Percentiles rank a stretch among this genome's conserved stretches.
Evolutionary conservation across 805 yeast genomes (phyloP).

Genomic region (Suhomyces xylopsoci): DNA sequence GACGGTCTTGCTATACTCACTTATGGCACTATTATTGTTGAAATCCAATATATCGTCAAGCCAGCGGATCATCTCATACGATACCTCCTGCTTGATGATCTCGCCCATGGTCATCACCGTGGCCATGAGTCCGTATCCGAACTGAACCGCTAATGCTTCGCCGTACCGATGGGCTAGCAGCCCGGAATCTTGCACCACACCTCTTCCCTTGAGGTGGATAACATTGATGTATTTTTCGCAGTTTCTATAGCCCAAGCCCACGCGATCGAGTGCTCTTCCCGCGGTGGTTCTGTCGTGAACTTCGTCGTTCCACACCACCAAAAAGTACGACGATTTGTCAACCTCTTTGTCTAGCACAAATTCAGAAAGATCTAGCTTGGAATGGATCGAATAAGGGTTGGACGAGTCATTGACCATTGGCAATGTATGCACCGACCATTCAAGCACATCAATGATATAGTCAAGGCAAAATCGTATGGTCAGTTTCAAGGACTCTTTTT

Average conservation of each 20-base stretch:
- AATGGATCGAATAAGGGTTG: constrained; percentile 12
- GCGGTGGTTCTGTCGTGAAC: constrained; percentile 61
- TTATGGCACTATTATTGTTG: not conserved
- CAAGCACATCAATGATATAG: constrained; percentile 43
- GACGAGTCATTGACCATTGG: constrained; percentile 34
- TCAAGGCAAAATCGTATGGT: constrained; percentile 38
- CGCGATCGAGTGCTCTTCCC: constrained; percentile 27
- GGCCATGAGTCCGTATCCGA: constrained; percentile 39
- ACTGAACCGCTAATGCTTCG: not conserved
- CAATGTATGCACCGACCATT: constrained; percentile 35
- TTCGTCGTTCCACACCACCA: constrained; percentile 79
- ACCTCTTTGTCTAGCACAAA: not conserved
- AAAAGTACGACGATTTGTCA: constrained; percentile 32
- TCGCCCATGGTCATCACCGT: constrained; percentile 53
- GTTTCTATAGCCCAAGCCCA: not conserved
- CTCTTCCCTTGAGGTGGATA: not conserved
- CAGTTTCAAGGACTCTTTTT: constrained; percentile 16
- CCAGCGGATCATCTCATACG: constrained; percentile 51
- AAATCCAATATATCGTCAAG: constrained; percentile 16
- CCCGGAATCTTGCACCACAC: not conserved
- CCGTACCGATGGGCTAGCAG: not conserved
- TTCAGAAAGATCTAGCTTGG: constrained; percentile 23
- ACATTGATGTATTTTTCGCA: not conserved
- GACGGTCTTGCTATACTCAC: not conserved
- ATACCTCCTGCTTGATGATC: constrained; percentile 46